phyloP scores from a whole-genome alignment of 768 basidiomycete genomes.

The Lactifluus hygrophoroides region DNA sequence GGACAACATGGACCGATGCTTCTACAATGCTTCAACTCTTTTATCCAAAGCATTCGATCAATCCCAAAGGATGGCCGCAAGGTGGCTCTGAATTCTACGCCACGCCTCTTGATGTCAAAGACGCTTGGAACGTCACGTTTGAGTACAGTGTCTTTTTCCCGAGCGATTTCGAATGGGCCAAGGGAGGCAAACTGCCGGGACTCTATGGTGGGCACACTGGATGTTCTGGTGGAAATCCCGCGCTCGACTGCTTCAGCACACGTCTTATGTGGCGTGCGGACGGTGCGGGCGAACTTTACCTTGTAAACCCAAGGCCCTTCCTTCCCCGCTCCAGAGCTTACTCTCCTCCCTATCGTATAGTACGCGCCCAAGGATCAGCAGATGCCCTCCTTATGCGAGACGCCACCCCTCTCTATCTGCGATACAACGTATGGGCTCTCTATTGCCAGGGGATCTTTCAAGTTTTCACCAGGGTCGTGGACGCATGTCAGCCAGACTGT shows the following conservation, averaged over 20 bases:
- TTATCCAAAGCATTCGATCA: constrained; percentile 62
- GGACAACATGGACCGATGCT: constrained; percentile 25
- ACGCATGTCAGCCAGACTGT: constrained; percentile 66
- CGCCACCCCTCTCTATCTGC: constrained; percentile 52
- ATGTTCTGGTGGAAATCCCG: constrained; percentile 71
- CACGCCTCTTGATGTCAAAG: constrained; percentile 35
- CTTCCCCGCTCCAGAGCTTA: neutral
- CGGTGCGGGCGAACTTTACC: constrained; percentile 69
- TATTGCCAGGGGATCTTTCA: constrained; percentile 64
- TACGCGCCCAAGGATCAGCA: constrained; percentile 73
- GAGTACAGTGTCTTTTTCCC: constrained; percentile 76
- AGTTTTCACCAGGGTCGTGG: constrained; percentile 55
- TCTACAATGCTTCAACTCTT: constrained; percentile 49
- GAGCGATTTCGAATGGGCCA: constrained; percentile 62
- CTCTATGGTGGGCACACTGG: constrained; percentile 58
- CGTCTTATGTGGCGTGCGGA: constrained; percentile 71
- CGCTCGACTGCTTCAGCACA: constrained; percentile 71
- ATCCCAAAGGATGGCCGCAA: constrained; percentile 46
- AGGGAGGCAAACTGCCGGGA: constrained; percentile 80
- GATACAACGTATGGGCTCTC: constrained; percentile 62
- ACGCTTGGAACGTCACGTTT: constrained; percentile 47
- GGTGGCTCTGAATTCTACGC: constrained; percentile 73
- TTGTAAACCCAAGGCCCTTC: constrained; percentile 33
- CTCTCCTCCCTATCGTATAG: constrained; percentile 29
- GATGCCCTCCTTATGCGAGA: constrained; percentile 46